Evolutionary conservation across 805 yeast species (phyloP).

Genomic region (Blastobotrys mokoenaii): DNA sequence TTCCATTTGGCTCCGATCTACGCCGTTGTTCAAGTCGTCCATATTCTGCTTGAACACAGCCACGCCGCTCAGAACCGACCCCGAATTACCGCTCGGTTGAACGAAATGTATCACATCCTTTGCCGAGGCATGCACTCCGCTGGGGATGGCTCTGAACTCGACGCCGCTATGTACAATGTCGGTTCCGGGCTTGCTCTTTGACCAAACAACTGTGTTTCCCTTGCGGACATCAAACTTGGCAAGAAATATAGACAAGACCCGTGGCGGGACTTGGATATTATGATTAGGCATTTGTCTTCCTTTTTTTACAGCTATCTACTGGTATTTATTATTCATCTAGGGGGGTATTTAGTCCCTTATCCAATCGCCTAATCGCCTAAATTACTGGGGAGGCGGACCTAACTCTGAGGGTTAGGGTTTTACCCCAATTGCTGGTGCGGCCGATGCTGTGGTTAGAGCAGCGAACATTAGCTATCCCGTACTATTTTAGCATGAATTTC

Average conservation of each 20-base stretch:
- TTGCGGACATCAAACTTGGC: slow-evolving; percentile 44
- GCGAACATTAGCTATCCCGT: too few species aligned
- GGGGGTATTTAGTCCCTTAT: not conserved
- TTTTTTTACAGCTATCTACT: not conserved
- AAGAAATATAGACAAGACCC: slow-evolving; percentile 32
- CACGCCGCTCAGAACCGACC: slow-evolving; percentile 31
- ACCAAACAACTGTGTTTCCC: slow-evolving; percentile 45
- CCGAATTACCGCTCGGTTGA: slow-evolving; percentile 23
- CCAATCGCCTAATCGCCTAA: not conserved
- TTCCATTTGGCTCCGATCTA: slow-evolving; percentile 25
- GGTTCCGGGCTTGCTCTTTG: slow-evolving; percentile 16
- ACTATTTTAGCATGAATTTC: too few species aligned
- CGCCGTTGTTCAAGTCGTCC: slow-evolving; percentile 23
- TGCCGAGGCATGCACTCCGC: slow-evolving; percentile 51
- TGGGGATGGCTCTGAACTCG: slow-evolving; percentile 60
- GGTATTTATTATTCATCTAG: too few species aligned
- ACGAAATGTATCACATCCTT: slow-evolving; percentile 50
- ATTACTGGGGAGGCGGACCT: too few species aligned
- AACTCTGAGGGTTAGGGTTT: too few species aligned
- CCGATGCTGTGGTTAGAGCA: too few species aligned
- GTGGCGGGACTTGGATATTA: not conserved
- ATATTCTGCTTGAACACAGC: slow-evolving; percentile 43
- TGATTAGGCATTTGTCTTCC: not conserved
- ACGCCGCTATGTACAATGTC: slow-evolving; percentile 33
- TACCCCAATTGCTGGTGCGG: too few species aligned